These are phyloP conservation scores for Flaveria sonorensis DNA, from an alignment of 129 eudicot species.

Conservation along the genomic window DNA sequence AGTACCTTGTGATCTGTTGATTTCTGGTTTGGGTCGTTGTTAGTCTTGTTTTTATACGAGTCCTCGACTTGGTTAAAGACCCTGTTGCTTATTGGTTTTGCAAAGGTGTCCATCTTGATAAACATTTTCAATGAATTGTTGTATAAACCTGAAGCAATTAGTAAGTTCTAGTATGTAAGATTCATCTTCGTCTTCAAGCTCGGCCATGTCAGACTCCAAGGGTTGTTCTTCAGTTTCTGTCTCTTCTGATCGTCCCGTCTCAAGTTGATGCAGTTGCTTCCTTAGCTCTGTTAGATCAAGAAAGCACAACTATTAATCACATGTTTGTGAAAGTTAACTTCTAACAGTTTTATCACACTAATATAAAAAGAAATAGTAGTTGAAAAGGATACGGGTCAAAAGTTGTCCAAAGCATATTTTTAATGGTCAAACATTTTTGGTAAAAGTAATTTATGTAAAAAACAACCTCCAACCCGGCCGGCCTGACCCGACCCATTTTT, in stretches of 20 bases:
- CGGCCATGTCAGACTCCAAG: conserved; percentile 50
- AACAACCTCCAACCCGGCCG: no score
- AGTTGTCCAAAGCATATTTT: not conserved
- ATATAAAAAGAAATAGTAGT: not conserved
- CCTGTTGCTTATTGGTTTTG: conserved; percentile 62
- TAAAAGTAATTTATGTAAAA: not conserved
- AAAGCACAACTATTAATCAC: conserved; percentile 12
- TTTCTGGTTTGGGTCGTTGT: conserved; percentile 17
- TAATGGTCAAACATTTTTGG: not conserved
- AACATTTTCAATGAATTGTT: conserved; percentile 53
- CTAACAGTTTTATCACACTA: not conserved
- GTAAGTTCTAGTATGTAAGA: conserved; percentile 77
- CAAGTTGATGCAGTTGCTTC: conserved; percentile 77
- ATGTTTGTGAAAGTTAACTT: not conserved
- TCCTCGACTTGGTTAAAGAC: conserved; percentile 83
- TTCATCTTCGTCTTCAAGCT: conserved; percentile 74
- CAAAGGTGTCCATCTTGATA: conserved; percentile 69
- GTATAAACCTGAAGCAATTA: conserved; percentile 77
- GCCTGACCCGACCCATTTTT: not conserved
- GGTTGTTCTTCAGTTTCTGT: conserved; percentile 47
- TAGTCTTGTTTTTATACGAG: conserved; percentile 36
- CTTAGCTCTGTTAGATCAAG: conserved; percentile 58
- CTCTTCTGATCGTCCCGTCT: conserved; percentile 53
- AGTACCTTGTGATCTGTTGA: conserved; percentile 58
- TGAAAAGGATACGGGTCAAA: conserved; percentile 3